Conservation (phyloP, 2,329 filamentous ascomycete species). For the Ascochyta viciae-villosae region DNA sequence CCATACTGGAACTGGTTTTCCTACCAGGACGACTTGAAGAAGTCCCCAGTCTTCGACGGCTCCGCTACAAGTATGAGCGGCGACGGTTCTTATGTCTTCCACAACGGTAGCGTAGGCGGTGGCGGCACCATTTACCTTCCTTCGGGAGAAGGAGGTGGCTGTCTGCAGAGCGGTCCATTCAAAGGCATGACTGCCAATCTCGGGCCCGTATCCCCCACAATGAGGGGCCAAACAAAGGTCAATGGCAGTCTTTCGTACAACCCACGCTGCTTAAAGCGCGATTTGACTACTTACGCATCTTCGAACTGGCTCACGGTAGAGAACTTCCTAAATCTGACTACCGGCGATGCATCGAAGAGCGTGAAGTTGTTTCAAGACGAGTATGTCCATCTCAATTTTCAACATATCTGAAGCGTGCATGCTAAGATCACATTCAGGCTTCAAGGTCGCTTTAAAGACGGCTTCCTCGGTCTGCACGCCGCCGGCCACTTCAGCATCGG, state of each 20-base stretch:
- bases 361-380: constrained; percentile 45
- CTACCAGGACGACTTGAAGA: constrained; percentile 35
- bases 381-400: constrained; percentile 7
- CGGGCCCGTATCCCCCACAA: constrained; percentile 24
- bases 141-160: constrained; percentile 30
- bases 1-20: constrained; percentile 60
- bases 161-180: constrained; percentile 32
- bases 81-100: constrained; percentile 25
- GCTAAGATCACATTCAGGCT: not conserved
- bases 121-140: constrained; percentile 18
- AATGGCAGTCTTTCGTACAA: constrained; percentile 28
- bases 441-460: constrained; percentile 22
- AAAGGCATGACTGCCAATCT: constrained; percentile 32
- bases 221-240: constrained; percentile 18
- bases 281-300: constrained; percentile 38
- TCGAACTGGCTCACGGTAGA: constrained; percentile 21
- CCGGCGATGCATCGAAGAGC: constrained; percentile 58
- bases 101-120: constrained; percentile 28
- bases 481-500: constrained; percentile 46
- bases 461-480: constrained; percentile 49
- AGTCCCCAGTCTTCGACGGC: constrained; percentile 35
- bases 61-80: constrained; percentile 46
- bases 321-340: constrained; percentile 54
- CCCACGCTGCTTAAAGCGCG: constrained; percentile 44
- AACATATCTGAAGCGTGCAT: not conserved